Percentiles rank a stretch among this genome's conserved stretches.
Evolutionary conservation across 192 early-diverging fungal species (phyloP).

Genomic region (Rhizoclosmatium globosum): DNA sequence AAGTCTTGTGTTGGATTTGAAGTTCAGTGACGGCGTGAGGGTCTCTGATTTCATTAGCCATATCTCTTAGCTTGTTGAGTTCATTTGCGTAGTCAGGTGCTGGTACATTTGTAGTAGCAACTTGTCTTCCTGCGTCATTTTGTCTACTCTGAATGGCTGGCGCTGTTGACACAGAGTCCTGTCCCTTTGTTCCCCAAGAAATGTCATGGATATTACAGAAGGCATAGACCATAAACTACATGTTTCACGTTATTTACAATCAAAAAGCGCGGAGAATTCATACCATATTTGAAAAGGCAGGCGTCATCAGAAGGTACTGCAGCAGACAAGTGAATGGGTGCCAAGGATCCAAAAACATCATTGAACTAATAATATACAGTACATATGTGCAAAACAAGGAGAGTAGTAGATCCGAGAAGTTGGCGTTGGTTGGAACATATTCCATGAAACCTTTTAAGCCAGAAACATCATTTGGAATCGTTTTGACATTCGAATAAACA

Average conservation of each 20-base stretch:
- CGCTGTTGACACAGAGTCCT: slow-evolving; percentile 62
- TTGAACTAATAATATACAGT: slow-evolving; percentile 51
- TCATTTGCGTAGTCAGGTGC: slow-evolving; percentile 75
- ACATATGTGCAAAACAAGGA: slow-evolving; percentile 55
- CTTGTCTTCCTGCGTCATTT: slow-evolving; percentile 68
- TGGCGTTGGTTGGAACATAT: slow-evolving; percentile 36
- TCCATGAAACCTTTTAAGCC: slow-evolving; percentile 45
- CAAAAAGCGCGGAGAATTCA: slow-evolving; percentile 88
- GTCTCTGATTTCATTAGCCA: slow-evolving; percentile 38
- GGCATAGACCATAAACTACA: neutral
- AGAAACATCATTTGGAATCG: slow-evolving; percentile 33
- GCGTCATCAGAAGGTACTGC: slow-evolving; percentile 57
- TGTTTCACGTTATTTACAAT: neutral
- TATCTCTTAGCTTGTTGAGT: slow-evolving; percentile 64
- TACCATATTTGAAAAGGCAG: slow-evolving; percentile 62
- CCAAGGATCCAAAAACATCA: slow-evolving; percentile 62
- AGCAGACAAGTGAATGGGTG: slow-evolving; percentile 58
- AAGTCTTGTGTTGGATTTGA: slow-evolving; percentile 47
- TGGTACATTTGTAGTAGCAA: slow-evolving; percentile 76
- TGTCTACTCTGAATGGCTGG: slow-evolving; percentile 73
- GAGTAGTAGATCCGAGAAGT: slow-evolving; percentile 54
- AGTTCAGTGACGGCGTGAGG: slow-evolving; percentile 28
- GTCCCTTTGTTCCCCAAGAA: slow-evolving; percentile 69
- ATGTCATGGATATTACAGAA: slow-evolving; percentile 70
- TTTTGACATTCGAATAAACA: slow-evolving; percentile 15